Conservation (phyloP, 2,329 filamentous ascomycete genomes). For the Trichothecium sympodiale region DNA sequence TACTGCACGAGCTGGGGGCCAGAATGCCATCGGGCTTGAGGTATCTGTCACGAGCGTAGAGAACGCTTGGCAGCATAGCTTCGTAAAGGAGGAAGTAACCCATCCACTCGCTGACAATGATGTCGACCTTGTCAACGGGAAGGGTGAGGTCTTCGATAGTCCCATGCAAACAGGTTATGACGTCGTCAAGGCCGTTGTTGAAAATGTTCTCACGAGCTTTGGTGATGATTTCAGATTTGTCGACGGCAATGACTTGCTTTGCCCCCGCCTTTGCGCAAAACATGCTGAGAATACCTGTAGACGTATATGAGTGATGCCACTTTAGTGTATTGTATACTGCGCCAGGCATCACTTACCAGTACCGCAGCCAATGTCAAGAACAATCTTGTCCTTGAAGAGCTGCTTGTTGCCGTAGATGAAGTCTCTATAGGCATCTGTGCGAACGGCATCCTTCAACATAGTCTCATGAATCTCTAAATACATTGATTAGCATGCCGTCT, state of each 20-base stretch:
- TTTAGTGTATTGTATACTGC: neutral
- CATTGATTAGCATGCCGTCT: neutral
- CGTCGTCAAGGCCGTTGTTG: conserved; percentile 62
- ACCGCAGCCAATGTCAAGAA: conserved; percentile 85
- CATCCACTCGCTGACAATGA: conserved; percentile 98
- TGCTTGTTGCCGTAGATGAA: conserved; percentile 90
- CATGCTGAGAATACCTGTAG: conserved; percentile 72
- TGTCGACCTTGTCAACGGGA: conserved; percentile 73
- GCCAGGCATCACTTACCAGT: conserved; percentile 33
- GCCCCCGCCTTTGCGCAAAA: conserved; percentile 90
- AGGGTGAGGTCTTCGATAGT: conserved; percentile 79
- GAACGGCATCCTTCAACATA: conserved; percentile 84
- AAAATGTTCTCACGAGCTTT: conserved; percentile 79
- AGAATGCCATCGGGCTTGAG: conserved; percentile 70
- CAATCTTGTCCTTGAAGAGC: conserved; percentile 73
- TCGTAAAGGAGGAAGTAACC: conserved; percentile 89
- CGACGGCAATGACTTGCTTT: conserved; percentile 76
- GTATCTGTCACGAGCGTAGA: conserved; percentile 81
- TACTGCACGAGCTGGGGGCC: conserved; percentile 73
- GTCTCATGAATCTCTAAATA: conserved; percentile 78
- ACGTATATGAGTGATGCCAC: neutral
- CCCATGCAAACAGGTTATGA: conserved; percentile 71
- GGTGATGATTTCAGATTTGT: conserved; percentile 82
- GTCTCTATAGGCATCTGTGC: conserved; percentile 86
- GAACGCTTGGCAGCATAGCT: conserved; percentile 87